Evolutionary conservation across 176 grass and related monocot species (phyloP).

Genomic region (Zoysia japonica): DNA sequence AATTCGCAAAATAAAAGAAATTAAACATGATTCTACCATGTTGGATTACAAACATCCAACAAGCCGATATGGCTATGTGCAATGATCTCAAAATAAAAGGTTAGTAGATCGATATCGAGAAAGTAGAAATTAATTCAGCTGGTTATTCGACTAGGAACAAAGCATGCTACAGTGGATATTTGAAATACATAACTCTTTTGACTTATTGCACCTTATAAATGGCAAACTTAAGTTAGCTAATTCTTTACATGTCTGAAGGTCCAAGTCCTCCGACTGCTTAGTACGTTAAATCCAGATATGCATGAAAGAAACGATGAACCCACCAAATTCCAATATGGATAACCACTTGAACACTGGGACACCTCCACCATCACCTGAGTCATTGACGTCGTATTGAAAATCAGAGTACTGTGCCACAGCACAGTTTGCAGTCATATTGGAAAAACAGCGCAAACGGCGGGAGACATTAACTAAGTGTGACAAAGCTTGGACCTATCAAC

Average conservation of each 20-base stretch:
- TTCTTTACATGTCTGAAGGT: neutral
- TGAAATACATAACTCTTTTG: slow-evolving; percentile 15
- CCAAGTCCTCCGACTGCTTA: neutral
- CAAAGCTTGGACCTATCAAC: slow-evolving; percentile 55
- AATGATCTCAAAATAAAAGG: neutral
- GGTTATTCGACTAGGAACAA: neutral
- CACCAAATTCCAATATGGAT: slow-evolving; percentile 69
- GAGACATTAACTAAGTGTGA: slow-evolving; percentile 72
- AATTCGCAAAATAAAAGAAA: slow-evolving; percentile 26
- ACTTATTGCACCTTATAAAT: slow-evolving; percentile 5
- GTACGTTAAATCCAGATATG: slow-evolving; percentile 24
- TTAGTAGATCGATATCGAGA: neutral
- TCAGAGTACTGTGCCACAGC: slow-evolving; percentile 57
- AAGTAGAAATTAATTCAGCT: slow-evolving; percentile 24
- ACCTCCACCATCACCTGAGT: slow-evolving; percentile 82
- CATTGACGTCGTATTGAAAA: slow-evolving; percentile 58
- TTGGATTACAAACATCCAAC: slow-evolving; percentile 10
- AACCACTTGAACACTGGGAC: slow-evolving; percentile 60
- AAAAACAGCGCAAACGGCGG: slow-evolving; percentile 63
- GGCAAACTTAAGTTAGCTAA: neutral
- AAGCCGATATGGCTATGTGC: neutral
- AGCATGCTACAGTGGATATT: neutral
- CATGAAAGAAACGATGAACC: slow-evolving; percentile 2
- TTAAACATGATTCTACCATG: slow-evolving; percentile 18
- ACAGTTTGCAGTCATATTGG: slow-evolving; percentile 49